Conservation (phyloP, 805 yeast species). For the Cyberlindnera bimundalis region DNA sequence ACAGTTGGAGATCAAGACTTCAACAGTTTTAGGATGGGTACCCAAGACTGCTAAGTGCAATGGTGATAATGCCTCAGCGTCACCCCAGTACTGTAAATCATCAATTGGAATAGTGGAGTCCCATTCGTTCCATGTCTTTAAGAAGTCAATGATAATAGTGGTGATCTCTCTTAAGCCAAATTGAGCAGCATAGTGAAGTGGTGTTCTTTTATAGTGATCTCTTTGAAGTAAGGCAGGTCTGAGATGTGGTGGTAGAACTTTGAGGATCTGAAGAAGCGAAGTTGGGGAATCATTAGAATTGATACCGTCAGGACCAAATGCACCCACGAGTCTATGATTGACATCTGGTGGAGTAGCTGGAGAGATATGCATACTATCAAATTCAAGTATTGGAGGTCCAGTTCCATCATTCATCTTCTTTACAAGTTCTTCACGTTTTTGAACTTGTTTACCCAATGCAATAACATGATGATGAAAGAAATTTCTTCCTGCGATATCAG, state of each 20-base stretch:
- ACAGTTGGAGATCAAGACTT: constrained; percentile 50
- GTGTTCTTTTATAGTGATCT: constrained; percentile 78
- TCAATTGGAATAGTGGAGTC: constrained; percentile 50
- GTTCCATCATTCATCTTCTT: constrained; percentile 5
- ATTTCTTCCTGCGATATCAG: constrained; percentile 78
- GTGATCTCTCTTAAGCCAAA: constrained; percentile 73
- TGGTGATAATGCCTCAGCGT: constrained; percentile 74
- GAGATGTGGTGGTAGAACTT: constrained; percentile 49
- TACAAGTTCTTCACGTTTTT: constrained; percentile 19
- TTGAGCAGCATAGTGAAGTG: constrained; percentile 86
- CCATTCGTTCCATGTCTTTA: constrained; percentile 60
- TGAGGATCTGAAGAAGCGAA: constrained; percentile 58
- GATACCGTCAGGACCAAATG: constrained; percentile 62
- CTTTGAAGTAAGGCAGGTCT: constrained; percentile 56
- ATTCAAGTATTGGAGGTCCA: constrained; percentile 11
- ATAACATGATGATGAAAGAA: constrained; percentile 83
- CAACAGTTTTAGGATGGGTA: constrained; percentile 73
- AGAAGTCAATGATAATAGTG: constrained; percentile 49
- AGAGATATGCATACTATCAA: constrained; percentile 17
- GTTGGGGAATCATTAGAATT: constrained; percentile 54
- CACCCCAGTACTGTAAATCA: constrained; percentile 57
- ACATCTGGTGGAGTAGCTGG: constrained; percentile 55
- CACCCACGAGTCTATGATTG: constrained; percentile 44
- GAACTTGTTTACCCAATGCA: constrained; percentile 64
- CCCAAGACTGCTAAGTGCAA: constrained; percentile 81